These are phyloP conservation scores for Fonsecaea multimorphosa DNA, from an alignment of 2,329 filamentous ascomycete genomes.

Conservation along the genomic window DNA sequence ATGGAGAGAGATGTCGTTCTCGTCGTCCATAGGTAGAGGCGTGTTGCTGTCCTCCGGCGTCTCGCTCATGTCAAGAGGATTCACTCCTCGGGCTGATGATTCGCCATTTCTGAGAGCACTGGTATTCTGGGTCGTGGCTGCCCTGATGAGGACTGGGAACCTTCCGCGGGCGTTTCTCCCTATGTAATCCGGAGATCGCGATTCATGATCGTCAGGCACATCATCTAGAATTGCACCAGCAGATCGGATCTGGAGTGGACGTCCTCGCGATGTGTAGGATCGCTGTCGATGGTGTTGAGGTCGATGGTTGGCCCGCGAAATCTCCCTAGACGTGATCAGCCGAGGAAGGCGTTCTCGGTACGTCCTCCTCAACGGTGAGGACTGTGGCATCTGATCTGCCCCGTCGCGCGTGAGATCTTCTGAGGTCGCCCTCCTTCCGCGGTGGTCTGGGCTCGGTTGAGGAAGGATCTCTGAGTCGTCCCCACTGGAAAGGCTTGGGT, in stretches of 20 bases:
- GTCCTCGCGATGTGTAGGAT: conserved; percentile 3
- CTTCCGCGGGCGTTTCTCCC: conserved; percentile 25
- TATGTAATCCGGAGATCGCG: conserved; percentile 33
- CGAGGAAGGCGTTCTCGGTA: conserved; percentile 38
- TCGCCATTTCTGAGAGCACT: conserved; percentile 10
- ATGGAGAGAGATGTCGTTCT: conserved; percentile 42
- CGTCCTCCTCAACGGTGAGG: conserved; percentile 32
- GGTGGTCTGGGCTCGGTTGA: background rate
- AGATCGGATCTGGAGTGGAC: conserved; percentile 27
- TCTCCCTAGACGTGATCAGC: conserved; percentile 33
- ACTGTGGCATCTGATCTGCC: background rate
- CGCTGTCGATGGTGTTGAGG: background rate
- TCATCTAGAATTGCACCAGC: conserved; percentile 26
- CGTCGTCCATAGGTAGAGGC: conserved; percentile 42
- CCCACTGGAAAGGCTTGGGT: background rate
- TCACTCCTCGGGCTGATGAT: background rate
- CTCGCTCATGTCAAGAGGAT: conserved; percentile 29
- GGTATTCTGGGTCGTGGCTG: conserved; percentile 29
- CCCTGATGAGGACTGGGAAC: conserved; percentile 21
- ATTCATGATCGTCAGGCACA: conserved; percentile 7
- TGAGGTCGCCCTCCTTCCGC: background rate
- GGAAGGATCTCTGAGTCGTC: background rate
- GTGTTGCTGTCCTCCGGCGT: conserved; percentile 27
- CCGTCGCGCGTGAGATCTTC: background rate
- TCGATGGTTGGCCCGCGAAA: conserved; percentile 1